Evolutionary conservation across 106 monocot species (phyloP).

Genomic region (Dioscorea zingiberensis): DNA sequence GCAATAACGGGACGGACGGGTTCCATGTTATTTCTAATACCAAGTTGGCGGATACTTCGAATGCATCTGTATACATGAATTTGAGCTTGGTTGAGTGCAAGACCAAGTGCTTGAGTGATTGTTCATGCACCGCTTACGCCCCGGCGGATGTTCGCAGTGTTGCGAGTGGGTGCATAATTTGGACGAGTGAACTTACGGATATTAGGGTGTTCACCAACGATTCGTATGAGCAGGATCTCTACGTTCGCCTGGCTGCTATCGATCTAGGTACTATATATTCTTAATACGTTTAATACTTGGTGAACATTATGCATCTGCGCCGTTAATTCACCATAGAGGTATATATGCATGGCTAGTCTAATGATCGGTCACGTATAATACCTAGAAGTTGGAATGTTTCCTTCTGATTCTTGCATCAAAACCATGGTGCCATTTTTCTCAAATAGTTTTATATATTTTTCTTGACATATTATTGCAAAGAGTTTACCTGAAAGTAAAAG

Average conservation of each 20-base stretch:
- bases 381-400: no score
- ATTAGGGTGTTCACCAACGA: no score
- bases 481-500: no score
- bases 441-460: no score
- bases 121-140: conserved; percentile 19
- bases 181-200: not conserved
- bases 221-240: not conserved
- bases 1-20: conserved; percentile 32
- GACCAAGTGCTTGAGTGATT: conserved; percentile 9
- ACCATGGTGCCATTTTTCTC: no score
- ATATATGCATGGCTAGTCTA: no score
- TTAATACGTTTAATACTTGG: no score
- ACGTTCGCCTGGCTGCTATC: not conserved
- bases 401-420: no score
- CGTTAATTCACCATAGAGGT: not conserved
- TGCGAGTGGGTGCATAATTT: conserved; percentile 24
- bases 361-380: no score
- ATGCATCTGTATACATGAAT: not conserved
- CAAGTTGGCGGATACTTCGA: conserved; percentile 46
- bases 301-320: no score
- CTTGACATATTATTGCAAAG: no score
- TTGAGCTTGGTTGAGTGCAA: conserved; percentile 12
- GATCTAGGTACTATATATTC: conserved; percentile 1
- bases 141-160: not conserved
- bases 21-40: conserved; percentile 11